Evolutionary conservation across 2,329 filamentous ascomycete species (phyloP).

Genomic region (Plectosphaerella cucumerina): DNA sequence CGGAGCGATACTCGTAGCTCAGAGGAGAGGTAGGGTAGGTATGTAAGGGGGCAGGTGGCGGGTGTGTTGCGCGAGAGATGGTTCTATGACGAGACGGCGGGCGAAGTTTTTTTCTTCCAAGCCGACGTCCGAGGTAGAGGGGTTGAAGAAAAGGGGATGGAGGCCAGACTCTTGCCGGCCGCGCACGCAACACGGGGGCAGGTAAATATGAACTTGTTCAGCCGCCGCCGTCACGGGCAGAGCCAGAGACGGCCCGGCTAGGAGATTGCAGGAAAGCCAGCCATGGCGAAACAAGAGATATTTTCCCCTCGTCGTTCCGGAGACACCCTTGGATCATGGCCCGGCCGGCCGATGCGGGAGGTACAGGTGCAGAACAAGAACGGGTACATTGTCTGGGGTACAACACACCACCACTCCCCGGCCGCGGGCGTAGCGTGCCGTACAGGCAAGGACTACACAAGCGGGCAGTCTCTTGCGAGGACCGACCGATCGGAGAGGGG

Average conservation of each 20-base stretch:
- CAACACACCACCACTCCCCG: not conserved
- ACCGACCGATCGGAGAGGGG: not conserved
- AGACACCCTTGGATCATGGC: conserved; percentile 3
- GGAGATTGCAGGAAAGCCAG: not conserved
- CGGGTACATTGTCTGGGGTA: not conserved
- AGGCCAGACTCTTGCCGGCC: not conserved
- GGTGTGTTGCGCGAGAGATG: conserved; percentile 1
- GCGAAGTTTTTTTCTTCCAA: conserved; percentile 3
- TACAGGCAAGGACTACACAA: too few relatives aligned
- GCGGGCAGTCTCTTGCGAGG: not conserved
- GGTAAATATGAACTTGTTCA: not conserved
- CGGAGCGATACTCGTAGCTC: not conserved
- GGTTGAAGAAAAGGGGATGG: not conserved
- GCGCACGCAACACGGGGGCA: too few relatives aligned
- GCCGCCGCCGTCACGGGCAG: not conserved
- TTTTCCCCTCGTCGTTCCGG: conserved; percentile 6
- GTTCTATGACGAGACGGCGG: conserved; percentile 8
- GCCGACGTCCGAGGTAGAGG: conserved; percentile 9
- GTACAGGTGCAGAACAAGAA: not conserved
- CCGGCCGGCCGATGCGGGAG: too few relatives aligned
- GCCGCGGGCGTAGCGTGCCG: not conserved
- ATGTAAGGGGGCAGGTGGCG: conserved; percentile 3
- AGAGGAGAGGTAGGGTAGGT: not conserved
- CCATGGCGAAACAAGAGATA: conserved; percentile 1
- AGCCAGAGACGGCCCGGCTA: not conserved